phyloP scores from a whole-genome alignment of 2,329 filamentous ascomycete genomes.

The Apiospora marii region DNA sequence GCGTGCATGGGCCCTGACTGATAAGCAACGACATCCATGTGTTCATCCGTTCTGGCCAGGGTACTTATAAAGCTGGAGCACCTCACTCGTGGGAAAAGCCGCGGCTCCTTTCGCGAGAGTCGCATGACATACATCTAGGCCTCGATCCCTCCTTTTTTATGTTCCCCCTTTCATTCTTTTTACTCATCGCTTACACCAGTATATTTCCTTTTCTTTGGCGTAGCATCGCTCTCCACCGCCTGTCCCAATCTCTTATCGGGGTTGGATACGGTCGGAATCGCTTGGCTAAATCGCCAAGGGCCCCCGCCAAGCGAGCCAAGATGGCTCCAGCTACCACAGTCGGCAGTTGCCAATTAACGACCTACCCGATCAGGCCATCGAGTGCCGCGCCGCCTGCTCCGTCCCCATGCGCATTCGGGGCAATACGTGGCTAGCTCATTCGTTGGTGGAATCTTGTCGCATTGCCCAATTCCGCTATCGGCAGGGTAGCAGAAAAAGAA shows the following conservation, averaged over 20 bases:
- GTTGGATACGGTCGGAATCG: background rate
- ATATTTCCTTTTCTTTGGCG: background rate
- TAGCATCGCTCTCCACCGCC: background rate
- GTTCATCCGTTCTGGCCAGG: background rate
- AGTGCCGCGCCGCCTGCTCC: background rate
- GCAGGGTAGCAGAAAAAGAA: background rate
- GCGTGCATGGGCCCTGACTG: background rate
- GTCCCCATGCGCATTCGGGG: background rate
- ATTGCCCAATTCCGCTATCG: background rate
- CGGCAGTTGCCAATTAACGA: background rate
- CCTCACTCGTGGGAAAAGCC: background rate
- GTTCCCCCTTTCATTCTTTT: background rate
- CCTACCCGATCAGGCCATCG: conserved; percentile 8
- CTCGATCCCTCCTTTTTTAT: background rate
- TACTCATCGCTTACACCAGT: background rate
- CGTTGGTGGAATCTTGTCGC: background rate
- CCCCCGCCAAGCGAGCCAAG: background rate
- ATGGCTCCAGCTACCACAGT: background rate
- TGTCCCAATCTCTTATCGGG: background rate
- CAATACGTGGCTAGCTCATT: background rate
- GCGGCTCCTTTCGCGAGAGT: background rate
- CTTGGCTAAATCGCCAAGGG: conserved; percentile 6
- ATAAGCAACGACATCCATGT: conserved; percentile 10
- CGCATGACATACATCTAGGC: background rate
- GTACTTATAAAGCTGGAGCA: background rate